These are phyloP conservation scores for Termitomyces sp. DNA, from an alignment of 768 basidiomycete species.

Conservation along the genomic window DNA sequence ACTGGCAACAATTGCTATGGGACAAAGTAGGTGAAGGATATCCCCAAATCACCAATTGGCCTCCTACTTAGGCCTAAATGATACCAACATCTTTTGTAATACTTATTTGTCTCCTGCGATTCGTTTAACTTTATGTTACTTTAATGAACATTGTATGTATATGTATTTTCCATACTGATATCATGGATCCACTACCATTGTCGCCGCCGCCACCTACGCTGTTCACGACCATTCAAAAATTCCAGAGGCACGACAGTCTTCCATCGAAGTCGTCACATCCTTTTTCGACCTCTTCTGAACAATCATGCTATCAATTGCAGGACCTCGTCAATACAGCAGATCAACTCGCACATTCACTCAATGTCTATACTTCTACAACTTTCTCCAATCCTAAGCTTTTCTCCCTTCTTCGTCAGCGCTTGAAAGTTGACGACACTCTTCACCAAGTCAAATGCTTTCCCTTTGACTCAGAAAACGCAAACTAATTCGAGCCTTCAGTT, in stretches of 20 bases:
- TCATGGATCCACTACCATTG: conserved; percentile 17
- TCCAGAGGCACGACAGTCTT: conserved; percentile 31
- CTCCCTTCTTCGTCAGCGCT: conserved; percentile 62
- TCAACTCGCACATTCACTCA: conserved; percentile 50
- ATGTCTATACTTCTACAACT: conserved; percentile 41
- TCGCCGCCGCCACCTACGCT: conserved; percentile 26
- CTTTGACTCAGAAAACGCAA: not conserved
- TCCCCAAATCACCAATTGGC: conserved; percentile 26
- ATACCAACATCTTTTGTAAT: not conserved
- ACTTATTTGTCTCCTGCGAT: not conserved
- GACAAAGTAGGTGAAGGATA: conserved; percentile 32
- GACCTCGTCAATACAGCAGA: conserved; percentile 46
- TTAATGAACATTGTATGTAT: not conserved
- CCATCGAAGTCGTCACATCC: conserved; percentile 35
- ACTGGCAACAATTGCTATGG: conserved; percentile 37
- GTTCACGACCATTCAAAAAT: conserved; percentile 37
- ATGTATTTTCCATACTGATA: not conserved
- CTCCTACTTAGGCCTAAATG: conserved; percentile 26
- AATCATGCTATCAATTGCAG: conserved; percentile 38
- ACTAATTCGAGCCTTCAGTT: conserved; percentile 13
- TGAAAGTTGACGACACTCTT: conserved; percentile 45
- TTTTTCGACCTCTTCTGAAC: conserved; percentile 37
- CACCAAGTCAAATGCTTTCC: conserved; percentile 38
- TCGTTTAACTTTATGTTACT: not conserved
- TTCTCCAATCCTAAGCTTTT: conserved; percentile 62